Evolutionary conservation across 768 basidiomycete genomes (phyloP).

Genomic region (Tulasnella sp.): DNA sequence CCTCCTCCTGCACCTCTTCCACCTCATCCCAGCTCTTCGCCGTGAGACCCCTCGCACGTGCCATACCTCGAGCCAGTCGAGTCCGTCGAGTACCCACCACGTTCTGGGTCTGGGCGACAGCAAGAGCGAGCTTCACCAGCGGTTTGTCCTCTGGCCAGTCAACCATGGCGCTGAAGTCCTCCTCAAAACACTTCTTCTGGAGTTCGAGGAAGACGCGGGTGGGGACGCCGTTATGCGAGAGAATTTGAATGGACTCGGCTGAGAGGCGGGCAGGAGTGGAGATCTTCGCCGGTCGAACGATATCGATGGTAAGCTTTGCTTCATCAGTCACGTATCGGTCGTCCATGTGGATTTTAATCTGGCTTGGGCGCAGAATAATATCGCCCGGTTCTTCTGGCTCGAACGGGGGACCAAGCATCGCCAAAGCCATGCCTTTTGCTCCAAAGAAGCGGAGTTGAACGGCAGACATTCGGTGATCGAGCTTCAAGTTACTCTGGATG

Average conservation of each 20-base stretch:
- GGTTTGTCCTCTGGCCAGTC: neutral
- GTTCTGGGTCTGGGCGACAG: neutral
- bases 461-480: neutral
- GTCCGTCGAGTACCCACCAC: neutral
- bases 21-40: neutral
- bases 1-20: neutral
- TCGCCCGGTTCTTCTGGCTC: neutral
- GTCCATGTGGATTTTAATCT: neutral
- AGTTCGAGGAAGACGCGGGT: neutral
- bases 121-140: neutral
- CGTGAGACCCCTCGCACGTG: neutral
- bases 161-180: neutral
- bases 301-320: slow-evolving; percentile 16
- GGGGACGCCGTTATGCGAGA: slow-evolving; percentile 8
- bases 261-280: neutral
- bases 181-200: neutral
- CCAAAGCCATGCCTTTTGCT: neutral
- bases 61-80: slow-evolving; percentile 1
- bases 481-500: neutral
- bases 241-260: neutral
- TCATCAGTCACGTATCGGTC: neutral
- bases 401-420: neutral
- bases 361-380: neutral
- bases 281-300: neutral
- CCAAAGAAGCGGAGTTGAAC: neutral